phyloP scores from a whole-genome alignment of 768 basidiomycete species.

The Termitomyces sp. region DNA sequence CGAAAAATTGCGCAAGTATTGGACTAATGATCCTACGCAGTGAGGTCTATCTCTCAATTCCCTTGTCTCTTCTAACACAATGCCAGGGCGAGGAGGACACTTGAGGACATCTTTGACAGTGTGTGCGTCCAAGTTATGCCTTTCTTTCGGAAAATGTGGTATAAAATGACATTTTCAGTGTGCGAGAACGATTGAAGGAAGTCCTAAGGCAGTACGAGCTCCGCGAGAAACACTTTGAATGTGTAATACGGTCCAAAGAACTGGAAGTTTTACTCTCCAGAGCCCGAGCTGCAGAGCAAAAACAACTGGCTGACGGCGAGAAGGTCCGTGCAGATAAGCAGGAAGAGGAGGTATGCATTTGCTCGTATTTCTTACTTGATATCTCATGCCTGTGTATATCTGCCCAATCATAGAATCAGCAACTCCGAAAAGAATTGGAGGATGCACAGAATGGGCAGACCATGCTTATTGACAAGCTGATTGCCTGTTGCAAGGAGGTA shows the following conservation, averaged over 20 bases:
- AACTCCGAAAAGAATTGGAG: conserved; percentile 72
- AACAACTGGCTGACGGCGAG: conserved; percentile 75
- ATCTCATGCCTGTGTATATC: conserved; percentile 5
- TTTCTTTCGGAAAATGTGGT: neutral
- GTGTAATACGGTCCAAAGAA: conserved; percentile 88
- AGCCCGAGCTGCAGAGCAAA: conserved; percentile 84
- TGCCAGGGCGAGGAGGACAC: conserved; percentile 60
- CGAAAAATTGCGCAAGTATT: conserved; percentile 75
- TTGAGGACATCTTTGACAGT: conserved; percentile 82
- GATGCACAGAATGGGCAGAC: conserved; percentile 76
- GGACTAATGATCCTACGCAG: conserved; percentile 74
- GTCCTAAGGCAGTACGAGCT: conserved; percentile 85
- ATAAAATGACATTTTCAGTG: conserved; percentile 37
- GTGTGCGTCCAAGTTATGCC: conserved; percentile 49
- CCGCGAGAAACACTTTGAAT: conserved; percentile 89
- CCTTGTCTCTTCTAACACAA: conserved; percentile 3
- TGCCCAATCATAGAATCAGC: conserved; percentile 43
- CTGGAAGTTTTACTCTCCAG: conserved; percentile 83
- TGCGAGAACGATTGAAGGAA: conserved; percentile 83
- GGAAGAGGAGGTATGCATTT: conserved; percentile 65
- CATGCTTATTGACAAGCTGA: conserved; percentile 77
- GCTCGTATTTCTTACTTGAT: conserved; percentile 10
- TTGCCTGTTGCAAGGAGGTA: conserved; percentile 86
- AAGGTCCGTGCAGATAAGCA: conserved; percentile 58
- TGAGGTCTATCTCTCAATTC: conserved; percentile 26